Conservation (phyloP, 1,284 basidiomycete genomes). For the Leccinum fallax region DNA sequence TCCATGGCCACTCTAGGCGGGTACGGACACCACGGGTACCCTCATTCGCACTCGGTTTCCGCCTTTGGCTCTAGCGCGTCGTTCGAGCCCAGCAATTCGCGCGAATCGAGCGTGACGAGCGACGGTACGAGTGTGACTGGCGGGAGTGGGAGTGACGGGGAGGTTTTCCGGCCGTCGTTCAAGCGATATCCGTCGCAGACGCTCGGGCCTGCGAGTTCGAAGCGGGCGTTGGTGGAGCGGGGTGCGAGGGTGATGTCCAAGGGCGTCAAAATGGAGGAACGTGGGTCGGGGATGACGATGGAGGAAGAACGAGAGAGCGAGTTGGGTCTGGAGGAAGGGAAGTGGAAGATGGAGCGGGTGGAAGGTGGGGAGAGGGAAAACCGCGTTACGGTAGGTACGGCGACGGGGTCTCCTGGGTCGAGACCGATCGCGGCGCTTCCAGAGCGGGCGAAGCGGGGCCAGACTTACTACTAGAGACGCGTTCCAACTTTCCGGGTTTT, state of each 20-base stretch:
- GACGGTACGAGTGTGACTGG: slow-evolving; percentile 31
- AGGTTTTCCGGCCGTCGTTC: slow-evolving; percentile 57
- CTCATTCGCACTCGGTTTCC: slow-evolving; percentile 4
- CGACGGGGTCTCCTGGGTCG: slow-evolving; percentile 20
- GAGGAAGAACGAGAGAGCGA: background rate
- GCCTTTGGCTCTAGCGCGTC: slow-evolving; percentile 20
- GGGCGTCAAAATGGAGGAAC: slow-evolving; percentile 14
- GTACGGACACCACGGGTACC: slow-evolving; percentile 1
- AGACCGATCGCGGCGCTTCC: slow-evolving; percentile 36
- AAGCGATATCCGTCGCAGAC: slow-evolving; percentile 74
- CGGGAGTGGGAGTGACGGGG: slow-evolving; percentile 29
- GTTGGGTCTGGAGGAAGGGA: slow-evolving; percentile 1
- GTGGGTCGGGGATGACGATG: background rate
- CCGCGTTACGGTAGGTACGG: background rate
- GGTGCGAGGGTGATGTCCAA: slow-evolving; percentile 18
- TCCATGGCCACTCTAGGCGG: background rate
- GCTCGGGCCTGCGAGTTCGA: slow-evolving; percentile 58
- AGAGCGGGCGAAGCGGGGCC: slow-evolving; percentile 32
- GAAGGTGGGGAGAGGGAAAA: background rate
- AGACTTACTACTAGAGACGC: slow-evolving; percentile 6
- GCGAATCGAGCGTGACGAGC: slow-evolving; percentile 39
- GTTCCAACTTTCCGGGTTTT: background rate
- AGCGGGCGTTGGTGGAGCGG: slow-evolving; percentile 48
- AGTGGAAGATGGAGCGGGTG: background rate
- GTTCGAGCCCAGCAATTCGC: slow-evolving; percentile 27